These are phyloP conservation scores for Coniochaeta hoffmannii DNA, from an alignment of 2,329 filamentous ascomycete genomes.

Conservation along the genomic window DNA sequence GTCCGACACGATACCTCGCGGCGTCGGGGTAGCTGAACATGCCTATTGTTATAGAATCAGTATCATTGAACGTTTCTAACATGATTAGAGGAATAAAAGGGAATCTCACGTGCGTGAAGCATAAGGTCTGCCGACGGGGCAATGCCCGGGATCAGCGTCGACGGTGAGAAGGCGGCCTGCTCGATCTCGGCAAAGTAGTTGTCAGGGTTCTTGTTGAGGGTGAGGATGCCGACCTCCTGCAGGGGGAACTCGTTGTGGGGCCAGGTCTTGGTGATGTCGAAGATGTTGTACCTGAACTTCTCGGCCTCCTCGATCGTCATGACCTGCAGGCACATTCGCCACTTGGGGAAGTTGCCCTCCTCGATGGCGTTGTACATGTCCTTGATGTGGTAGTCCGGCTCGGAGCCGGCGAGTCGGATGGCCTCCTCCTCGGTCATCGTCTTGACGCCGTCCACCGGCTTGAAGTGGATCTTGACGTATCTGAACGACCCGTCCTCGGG, in stretches of 20 bases:
- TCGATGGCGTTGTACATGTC: slow-evolving; percentile 40
- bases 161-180: slow-evolving; percentile 50
- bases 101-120: background rate
- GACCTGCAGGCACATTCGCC: slow-evolving; percentile 46
- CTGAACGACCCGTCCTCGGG: slow-evolving; percentile 33
- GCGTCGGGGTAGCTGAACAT: slow-evolving; percentile 49
- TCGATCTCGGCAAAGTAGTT: slow-evolving; percentile 30
- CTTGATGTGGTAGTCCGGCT: slow-evolving; percentile 44
- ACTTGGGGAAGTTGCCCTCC: slow-evolving; percentile 34
- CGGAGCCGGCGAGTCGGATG: slow-evolving; percentile 26
- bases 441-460: slow-evolving; percentile 36
- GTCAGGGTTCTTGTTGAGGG: slow-evolving; percentile 6
- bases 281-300: slow-evolving; percentile 38
- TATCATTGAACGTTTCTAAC: slow-evolving; percentile 2
- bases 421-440: slow-evolving; percentile 33
- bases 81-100: background rate
- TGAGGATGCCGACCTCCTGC: slow-evolving; percentile 6
- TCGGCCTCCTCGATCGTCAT: slow-evolving; percentile 45
- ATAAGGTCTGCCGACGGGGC: slow-evolving; percentile 43
- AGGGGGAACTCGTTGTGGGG: slow-evolving; percentile 22
- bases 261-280: slow-evolving; percentile 48
- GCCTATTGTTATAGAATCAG: slow-evolving; percentile 14
- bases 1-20: slow-evolving; percentile 48
- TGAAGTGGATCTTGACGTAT: slow-evolving; percentile 44
- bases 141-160: slow-evolving; percentile 47